These are phyloP conservation scores for Blastobotrys illinoisensis DNA, from an alignment of 1,139 yeast genomes.

Conservation along the genomic window DNA sequence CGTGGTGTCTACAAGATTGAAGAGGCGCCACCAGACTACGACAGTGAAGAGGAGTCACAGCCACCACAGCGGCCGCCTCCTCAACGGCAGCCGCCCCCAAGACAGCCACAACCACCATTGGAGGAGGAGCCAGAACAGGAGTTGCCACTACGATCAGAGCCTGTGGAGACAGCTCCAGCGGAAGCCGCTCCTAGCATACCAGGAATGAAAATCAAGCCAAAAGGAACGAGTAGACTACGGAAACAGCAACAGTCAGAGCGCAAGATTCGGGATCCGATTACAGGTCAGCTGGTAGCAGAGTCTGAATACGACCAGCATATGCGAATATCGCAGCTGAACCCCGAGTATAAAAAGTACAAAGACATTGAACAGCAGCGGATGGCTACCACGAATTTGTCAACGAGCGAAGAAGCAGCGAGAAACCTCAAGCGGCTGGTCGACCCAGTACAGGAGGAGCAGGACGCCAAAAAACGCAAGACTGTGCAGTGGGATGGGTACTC, in stretches of 20 bases:
- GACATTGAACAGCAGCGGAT: constrained; percentile 56
- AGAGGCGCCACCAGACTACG: constrained; percentile 39
- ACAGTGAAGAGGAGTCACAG: constrained; percentile 15
- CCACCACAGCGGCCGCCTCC: neutral
- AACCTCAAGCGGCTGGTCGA: constrained; percentile 63
- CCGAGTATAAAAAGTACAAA: constrained; percentile 68
- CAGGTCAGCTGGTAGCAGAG: constrained; percentile 66
- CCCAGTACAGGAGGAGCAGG: constrained; percentile 20
- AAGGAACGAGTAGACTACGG: constrained; percentile 54
- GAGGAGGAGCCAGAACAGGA: neutral
- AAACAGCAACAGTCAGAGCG: neutral
- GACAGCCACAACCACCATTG: constrained; percentile 9
- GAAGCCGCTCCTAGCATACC: constrained; percentile 37
- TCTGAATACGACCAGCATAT: constrained; percentile 69
- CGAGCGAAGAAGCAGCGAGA: constrained; percentile 61
- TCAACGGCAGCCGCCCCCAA: constrained; percentile 12
- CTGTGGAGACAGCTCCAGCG: constrained; percentile 26
- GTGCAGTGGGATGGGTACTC: constrained; percentile 30
- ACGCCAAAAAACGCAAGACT: constrained; percentile 17
- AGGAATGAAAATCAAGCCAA: constrained; percentile 55
- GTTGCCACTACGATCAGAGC: constrained; percentile 13
- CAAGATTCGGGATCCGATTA: constrained; percentile 47
- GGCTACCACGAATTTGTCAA: constrained; percentile 56
- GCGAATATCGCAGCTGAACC: constrained; percentile 68
- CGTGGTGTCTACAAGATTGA: constrained; percentile 30